Percentiles rank a stretch among this genome's conserved stretches.
These are phyloP conservation scores for Nicotiana noctiflora DNA, from an alignment of 257 asterid genomes.

Conservation along the genomic window DNA sequence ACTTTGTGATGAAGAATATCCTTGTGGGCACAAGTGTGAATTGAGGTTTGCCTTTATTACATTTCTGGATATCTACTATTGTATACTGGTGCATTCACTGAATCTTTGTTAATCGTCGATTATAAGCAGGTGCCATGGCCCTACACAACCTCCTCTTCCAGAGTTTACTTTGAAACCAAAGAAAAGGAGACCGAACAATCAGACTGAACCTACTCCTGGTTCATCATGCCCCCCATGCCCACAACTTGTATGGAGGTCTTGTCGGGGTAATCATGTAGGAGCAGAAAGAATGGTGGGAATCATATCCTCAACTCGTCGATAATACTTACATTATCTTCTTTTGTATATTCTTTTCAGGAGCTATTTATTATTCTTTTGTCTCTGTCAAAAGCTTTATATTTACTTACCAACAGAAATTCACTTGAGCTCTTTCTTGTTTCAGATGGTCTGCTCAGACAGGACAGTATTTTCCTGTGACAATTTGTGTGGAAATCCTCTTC, in stretches of 20 bases:
- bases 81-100: constrained; percentile 8
- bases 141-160: constrained; percentile 72
- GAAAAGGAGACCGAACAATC: constrained; percentile 58
- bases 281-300: constrained; percentile 70
- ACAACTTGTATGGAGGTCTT: constrained; percentile 73
- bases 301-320: constrained; percentile 4
- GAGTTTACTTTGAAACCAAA: constrained; percentile 85
- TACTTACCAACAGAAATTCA: constrained; percentile 3
- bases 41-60: constrained; percentile 42
- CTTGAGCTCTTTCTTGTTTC: constrained; percentile 19
- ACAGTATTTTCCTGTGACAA: constrained; percentile 75
- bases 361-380: neutral
- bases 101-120: neutral
- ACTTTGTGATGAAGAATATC: constrained; percentile 61
- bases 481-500: constrained; percentile 81
- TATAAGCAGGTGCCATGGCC: constrained; percentile 78
- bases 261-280: constrained; percentile 82
- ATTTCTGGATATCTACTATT: constrained; percentile 8
- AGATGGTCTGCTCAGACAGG: constrained; percentile 83
- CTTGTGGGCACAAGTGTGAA: constrained; percentile 83
- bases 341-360: constrained; percentile 1
- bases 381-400: neutral
- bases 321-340: neutral
- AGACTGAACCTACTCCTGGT: constrained; percentile 55
- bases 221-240: constrained; percentile 83